Base-by-base conservation (phyloP, 2,329 filamentous ascomycete genomes). In the Rutstroemia sp. region DNA sequence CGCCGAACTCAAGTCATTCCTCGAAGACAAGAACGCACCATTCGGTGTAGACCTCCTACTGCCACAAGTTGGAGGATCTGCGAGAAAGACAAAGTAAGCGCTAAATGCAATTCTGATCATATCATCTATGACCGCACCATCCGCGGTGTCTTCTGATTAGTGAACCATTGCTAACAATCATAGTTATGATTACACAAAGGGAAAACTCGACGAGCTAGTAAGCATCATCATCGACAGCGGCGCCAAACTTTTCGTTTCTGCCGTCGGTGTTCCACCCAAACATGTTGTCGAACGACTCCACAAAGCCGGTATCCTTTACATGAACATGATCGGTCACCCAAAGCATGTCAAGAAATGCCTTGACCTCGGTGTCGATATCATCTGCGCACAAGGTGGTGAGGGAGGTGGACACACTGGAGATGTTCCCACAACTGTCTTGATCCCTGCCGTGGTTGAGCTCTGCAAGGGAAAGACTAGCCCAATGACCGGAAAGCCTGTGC, bases 291-390 rank as follows among this genome's bases (percentile, higher is more conserved):
- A 97, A 64, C 87, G 83, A 71, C 84, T 99, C 48, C 94, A 99
- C 82, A 82, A 84, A 70, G 77, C 84, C 68, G 92, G 92, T 64
- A 82, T 99, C 65, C 81, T 95, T 64, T 96, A 95, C 81, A 97
- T 97, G 94, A 99, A 99, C 86, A 99, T 99, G 94, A 92, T 99
- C 72, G 94, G 94, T 64, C 94, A 99, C 81, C 92, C 94, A 70
- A 99, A 99, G 85, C 94, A 99, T 77, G 92, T 96, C 62, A 82
- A 90, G 76, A 99, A 97, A 81, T 95, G 90, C 74, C 81, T 99
- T 61, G 90, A 92, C 51, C 82, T 92, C 58, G 94, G 92, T 63
- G 89, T 86, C 66, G 94, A 99, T 75, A 88, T 99, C 68, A 97
- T 99, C 77, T 97, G 92, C 78, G 94, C 94, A 52, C 94, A 99